phyloP scores from a whole-genome alignment of 495 filamentous ascomycete species.

The Lichina pygmaea region DNA sequence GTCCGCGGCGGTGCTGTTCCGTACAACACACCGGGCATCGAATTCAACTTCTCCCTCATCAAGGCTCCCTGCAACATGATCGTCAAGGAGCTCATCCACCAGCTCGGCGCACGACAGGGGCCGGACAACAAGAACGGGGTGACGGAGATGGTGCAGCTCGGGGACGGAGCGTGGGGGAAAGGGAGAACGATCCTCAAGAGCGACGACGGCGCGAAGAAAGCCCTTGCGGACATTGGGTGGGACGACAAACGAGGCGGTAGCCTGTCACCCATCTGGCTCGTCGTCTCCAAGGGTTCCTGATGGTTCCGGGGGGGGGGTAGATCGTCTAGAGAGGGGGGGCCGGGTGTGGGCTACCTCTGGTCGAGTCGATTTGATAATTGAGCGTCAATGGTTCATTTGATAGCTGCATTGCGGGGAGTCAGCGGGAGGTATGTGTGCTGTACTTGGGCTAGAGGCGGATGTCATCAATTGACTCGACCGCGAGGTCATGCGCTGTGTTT shows the following conservation, averaged over 20 bases:
- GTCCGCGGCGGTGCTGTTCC: conserved; percentile 2
- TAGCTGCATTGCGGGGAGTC: too few species aligned
- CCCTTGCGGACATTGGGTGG: conserved; percentile 6
- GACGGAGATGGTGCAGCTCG: conserved; percentile 6
- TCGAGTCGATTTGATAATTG: too few species aligned
- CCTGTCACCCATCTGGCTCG: background rate
- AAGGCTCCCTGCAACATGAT: conserved; percentile 2
- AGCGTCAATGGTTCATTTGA: too few species aligned
- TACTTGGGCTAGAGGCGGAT: too few species aligned
- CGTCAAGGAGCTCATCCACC: conserved; percentile 4
- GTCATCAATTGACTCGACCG: too few species aligned
- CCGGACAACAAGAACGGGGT: conserved; percentile 3
- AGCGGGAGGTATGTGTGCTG: too few species aligned
- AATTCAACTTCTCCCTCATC: background rate
- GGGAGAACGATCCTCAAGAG: conserved; percentile 3
- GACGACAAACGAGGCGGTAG: conserved; percentile 1
- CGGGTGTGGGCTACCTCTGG: too few species aligned
- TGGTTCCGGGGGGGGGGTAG: too few species aligned
- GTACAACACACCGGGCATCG: background rate
- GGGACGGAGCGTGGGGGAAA: conserved; percentile 5
- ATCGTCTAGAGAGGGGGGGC: too few species aligned
- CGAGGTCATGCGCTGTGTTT: too few species aligned
- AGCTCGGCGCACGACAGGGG: conserved; percentile 1
- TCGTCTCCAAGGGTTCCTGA: background rate
- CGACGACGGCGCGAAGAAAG: conserved; percentile 1